A percentile compares a stretch with the other conserved stretches of the same genome.
These are phyloP conservation scores for Vitis rotundifolia DNA, from an alignment of 164 flowering plant genomes.

Conservation along the genomic window DNA sequence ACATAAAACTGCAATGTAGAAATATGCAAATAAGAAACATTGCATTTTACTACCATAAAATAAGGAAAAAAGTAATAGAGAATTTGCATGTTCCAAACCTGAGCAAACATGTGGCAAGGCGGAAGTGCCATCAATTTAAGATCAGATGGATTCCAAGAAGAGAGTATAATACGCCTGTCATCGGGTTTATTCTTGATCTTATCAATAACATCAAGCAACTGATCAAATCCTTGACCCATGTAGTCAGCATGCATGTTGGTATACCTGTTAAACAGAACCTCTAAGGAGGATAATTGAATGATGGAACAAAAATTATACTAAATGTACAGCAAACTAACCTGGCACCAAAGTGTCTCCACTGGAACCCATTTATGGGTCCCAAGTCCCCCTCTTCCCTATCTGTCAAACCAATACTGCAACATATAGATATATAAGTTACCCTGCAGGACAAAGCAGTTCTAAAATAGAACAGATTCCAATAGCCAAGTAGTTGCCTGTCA, in stretches of 20 bases:
- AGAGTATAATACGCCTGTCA: slow-evolving; percentile 81
- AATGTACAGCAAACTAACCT: slow-evolving; percentile 41
- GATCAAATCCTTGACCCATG: slow-evolving; percentile 93
- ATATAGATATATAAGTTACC: too few species aligned
- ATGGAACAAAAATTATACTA: background rate
- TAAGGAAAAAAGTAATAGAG: too few species aligned
- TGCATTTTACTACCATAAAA: background rate
- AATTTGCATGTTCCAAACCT: slow-evolving; percentile 34
- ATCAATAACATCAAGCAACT: slow-evolving; percentile 78
- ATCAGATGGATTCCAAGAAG: slow-evolving; percentile 98
- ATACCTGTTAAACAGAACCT: slow-evolving; percentile 50
- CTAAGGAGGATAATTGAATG: background rate
- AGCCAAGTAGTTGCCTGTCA: slow-evolving; percentile 48
- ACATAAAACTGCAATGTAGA: slow-evolving; percentile 74
- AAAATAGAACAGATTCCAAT: background rate
- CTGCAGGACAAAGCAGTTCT: background rate
- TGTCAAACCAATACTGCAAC: slow-evolving; percentile 63
- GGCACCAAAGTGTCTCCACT: slow-evolving; percentile 98
- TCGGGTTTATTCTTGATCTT: slow-evolving; percentile 83
- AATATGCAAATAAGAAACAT: background rate
- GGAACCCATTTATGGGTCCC: slow-evolving; percentile 96
- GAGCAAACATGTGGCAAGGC: slow-evolving; percentile 98
- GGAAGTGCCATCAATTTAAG: slow-evolving; percentile 93
- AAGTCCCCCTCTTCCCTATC: slow-evolving; percentile 96
- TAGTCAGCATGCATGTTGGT: slow-evolving; percentile 93